Conservation (phyloP, 305 asterid species). For the Solanum chacoense region DNA sequence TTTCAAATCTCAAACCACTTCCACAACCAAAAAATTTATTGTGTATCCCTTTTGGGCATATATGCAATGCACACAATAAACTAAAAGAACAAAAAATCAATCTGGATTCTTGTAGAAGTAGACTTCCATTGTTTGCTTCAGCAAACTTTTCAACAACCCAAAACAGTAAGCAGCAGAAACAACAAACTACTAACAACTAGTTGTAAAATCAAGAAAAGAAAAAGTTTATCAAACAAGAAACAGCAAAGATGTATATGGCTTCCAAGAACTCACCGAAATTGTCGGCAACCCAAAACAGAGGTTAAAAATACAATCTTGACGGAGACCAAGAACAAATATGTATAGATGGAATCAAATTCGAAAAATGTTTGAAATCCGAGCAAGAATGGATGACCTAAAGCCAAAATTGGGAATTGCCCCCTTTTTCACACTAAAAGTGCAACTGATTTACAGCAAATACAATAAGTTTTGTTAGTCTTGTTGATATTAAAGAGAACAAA, state of each 20-base stretch:
- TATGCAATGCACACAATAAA: neutral
- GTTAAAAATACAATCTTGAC: neutral
- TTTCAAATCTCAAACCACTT: neutral
- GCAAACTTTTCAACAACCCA: conserved; percentile 17
- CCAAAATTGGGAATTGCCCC: neutral
- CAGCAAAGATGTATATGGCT: neutral
- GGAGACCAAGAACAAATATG: neutral
- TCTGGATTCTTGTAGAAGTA: conserved; percentile 23
- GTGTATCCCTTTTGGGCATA: neutral
- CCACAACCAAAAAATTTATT: neutral
- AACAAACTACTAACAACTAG: conserved; percentile 8
- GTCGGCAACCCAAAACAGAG: neutral
- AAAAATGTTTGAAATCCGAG: neutral
- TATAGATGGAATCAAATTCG: neutral
- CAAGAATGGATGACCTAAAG: neutral
- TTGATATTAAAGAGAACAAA: neutral
- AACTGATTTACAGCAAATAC: neutral
- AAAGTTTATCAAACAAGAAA: neutral
- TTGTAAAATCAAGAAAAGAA: conserved; percentile 3
- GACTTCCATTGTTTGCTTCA: conserved; percentile 23
- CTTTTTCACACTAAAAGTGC: neutral
- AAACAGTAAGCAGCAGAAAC: neutral
- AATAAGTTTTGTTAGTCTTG: neutral
- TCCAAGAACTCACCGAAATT: neutral
- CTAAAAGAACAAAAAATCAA: conserved; percentile 7